Conservation (phyloP, 2,329 filamentous ascomycete genomes). For the Simplicillium sp. region DNA sequence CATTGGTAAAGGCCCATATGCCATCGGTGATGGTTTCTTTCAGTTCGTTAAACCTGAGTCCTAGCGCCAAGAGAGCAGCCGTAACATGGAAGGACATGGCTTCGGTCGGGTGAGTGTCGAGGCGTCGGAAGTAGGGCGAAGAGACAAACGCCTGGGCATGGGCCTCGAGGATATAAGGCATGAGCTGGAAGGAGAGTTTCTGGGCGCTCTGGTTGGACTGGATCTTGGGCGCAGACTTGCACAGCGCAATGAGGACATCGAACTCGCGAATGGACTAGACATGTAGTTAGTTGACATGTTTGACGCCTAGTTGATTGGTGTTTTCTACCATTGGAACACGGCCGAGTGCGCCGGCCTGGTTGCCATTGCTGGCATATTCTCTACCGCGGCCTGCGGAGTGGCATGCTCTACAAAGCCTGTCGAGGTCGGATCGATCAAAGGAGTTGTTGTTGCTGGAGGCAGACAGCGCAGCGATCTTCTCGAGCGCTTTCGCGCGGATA, state of each 20-base stretch:
- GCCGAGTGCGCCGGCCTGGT: conserved; percentile 32
- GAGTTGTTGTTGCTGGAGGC: conserved; percentile 41
- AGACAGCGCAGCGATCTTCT: conserved; percentile 57
- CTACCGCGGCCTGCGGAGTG: conserved; percentile 33
- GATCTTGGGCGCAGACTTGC: conserved; percentile 76
- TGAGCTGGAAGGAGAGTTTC: conserved; percentile 68
- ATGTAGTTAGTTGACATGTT: not conserved
- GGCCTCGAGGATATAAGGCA: conserved; percentile 77
- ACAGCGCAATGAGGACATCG: conserved; percentile 83
- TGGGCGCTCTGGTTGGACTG: conserved; percentile 63
- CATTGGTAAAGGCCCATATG: conserved; percentile 63
- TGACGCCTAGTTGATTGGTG: not conserved
- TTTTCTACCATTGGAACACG: conserved; percentile 50
- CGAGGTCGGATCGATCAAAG: conserved; percentile 54
- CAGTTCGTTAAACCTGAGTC: conserved; percentile 60
- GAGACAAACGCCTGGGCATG: conserved; percentile 68
- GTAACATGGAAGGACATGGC: conserved; percentile 70
- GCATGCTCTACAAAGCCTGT: conserved; percentile 50
- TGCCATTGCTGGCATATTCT: conserved; percentile 36
- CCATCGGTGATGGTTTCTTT: conserved; percentile 56
- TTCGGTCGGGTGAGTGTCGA: conserved; percentile 86
- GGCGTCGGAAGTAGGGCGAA: conserved; percentile 72
- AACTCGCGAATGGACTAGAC: conserved; percentile 75
- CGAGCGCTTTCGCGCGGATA: conserved; percentile 52
- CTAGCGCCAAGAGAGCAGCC: conserved; percentile 71